Evolutionary conservation across 495 filamentous ascomycete genomes (phyloP).

Genomic region (Xylaria scruposa): DNA sequence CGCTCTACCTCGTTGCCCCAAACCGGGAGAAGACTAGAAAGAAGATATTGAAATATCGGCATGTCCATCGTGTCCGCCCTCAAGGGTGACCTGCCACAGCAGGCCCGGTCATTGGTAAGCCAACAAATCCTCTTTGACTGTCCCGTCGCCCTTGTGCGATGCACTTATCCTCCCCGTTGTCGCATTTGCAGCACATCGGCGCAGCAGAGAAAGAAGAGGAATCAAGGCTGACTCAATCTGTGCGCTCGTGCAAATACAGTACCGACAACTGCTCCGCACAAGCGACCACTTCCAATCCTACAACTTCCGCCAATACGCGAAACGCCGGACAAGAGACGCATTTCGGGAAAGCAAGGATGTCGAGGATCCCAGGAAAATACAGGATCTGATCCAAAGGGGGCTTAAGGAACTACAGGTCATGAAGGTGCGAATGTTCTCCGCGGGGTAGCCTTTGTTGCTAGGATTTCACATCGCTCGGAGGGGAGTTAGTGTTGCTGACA

Average conservation of each 20-base stretch:
- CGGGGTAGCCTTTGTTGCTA: neutral
- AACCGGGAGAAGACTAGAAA: neutral
- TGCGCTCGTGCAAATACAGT: slow-evolving; percentile 56
- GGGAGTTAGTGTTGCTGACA: slow-evolving; percentile 17
- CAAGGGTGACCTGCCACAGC: slow-evolving; percentile 69
- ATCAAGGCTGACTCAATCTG: neutral
- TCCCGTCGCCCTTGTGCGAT: neutral
- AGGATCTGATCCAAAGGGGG: slow-evolving; percentile 88
- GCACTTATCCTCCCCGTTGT: neutral
- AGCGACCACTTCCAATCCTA: slow-evolving; percentile 87
- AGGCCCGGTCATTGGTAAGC: slow-evolving; percentile 74
- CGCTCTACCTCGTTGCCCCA: neutral
- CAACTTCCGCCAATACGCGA: slow-evolving; percentile 97
- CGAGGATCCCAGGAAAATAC: slow-evolving; percentile 74
- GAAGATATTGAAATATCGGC: neutral
- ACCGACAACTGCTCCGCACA: slow-evolving; percentile 89
- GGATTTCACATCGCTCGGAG: neutral
- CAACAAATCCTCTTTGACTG: slow-evolving; percentile 9
- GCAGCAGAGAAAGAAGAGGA: neutral
- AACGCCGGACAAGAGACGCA: slow-evolving; percentile 82
- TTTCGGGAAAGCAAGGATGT: slow-evolving; percentile 79
- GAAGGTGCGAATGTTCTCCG: slow-evolving; percentile 69
- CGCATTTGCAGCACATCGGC: neutral
- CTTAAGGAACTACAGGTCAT: slow-evolving; percentile 85
- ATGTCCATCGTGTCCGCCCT: slow-evolving; percentile 59